Evolutionary conservation across 2,329 filamentous ascomycete species (phyloP), one percentile per base, ranked within the genome.

Genomic region (Talaromyces piceae): DNA sequence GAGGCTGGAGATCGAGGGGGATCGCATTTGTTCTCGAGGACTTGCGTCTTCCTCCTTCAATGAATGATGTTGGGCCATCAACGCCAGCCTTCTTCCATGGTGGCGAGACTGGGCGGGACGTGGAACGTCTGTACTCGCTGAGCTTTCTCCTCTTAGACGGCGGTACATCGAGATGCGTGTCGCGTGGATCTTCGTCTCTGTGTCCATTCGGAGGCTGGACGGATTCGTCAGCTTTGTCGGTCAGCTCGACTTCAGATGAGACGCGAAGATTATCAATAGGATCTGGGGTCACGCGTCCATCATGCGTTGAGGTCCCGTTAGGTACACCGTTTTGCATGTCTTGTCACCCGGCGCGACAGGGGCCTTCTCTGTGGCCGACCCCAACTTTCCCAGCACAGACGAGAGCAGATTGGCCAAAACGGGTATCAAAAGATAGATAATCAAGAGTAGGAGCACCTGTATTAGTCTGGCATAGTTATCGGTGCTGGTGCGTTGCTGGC

Each of bases 11-110:
- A 41, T 76, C 75, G 47, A 73, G 56, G 12, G 77, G 76, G 18
- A 78, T 63, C 49, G 57, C 56, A 57, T 71, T 72, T 49, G 79
- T 78, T 59, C 82, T 73, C 45, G 80, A 78, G 41, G 82, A 84
- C 66, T 80, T 81, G 54, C 82, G 73, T 57, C 76, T 76, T 33
- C 82, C 82, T 64, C 81, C 76, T 54, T 78, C 75, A 43, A 86
- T 80, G 65, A 94, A 91, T 0, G 87, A 86, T 3, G 91, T 93
- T 20, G 93, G 93, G 0, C 93, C 93, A 25, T 95, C 87, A 37
- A 87, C 88, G 53, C 80, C 80, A 56, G 87, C 80, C 63, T 83
- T 88, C 74, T 93, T 97, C 93, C 93, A 98, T 20, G 93, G 93
- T 58, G 93, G 93, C 56, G 91, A 97, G 37, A 66, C 59, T 43